Conservation (phyloP, 352 stramenopile genomes). For the Phytophthora litchii region DNA sequence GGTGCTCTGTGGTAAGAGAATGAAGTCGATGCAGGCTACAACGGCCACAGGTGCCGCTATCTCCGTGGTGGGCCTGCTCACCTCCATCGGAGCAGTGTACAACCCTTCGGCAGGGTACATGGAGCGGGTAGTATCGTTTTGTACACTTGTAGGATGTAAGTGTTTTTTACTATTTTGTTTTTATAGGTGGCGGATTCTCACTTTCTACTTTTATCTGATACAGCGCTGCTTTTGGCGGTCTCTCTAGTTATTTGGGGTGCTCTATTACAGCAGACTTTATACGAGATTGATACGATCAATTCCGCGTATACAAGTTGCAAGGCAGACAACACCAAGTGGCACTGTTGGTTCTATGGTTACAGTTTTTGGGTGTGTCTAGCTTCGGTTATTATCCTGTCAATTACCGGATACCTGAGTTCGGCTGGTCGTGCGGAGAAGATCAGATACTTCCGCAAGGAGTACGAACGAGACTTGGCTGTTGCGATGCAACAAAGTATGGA, state of each 20-base stretch:
- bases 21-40: conserved; percentile 72
- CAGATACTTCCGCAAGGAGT: conserved; percentile 84
- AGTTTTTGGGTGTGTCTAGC: conserved; percentile 89
- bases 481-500: conserved; percentile 81
- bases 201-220: conserved; percentile 16
- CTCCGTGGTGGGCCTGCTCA: conserved; percentile 66
- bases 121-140: conserved; percentile 81
- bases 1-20: conserved; percentile 73
- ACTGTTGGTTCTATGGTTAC: conserved; percentile 88
- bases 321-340: conserved; percentile 66
- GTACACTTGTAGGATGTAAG: conserved; percentile 82
- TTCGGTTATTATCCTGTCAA: conserved; percentile 76
- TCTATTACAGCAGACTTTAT: conserved; percentile 76
- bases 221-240: conserved; percentile 69
- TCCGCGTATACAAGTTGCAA: conserved; percentile 80
- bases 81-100: conserved; percentile 72
- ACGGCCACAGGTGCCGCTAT: conserved; percentile 64
- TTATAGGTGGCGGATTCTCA: neutral
- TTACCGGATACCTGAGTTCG: conserved; percentile 81
- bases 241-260: conserved; percentile 85
- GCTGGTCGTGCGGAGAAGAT: conserved; percentile 85
- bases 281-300: conserved; percentile 82
- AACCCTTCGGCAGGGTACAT: conserved; percentile 77
- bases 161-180: conserved; percentile 28
- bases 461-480: conserved; percentile 76